Base-by-base conservation (phyloP, 257 asterid species). In the Nyctanthes arbortristis region DNA sequence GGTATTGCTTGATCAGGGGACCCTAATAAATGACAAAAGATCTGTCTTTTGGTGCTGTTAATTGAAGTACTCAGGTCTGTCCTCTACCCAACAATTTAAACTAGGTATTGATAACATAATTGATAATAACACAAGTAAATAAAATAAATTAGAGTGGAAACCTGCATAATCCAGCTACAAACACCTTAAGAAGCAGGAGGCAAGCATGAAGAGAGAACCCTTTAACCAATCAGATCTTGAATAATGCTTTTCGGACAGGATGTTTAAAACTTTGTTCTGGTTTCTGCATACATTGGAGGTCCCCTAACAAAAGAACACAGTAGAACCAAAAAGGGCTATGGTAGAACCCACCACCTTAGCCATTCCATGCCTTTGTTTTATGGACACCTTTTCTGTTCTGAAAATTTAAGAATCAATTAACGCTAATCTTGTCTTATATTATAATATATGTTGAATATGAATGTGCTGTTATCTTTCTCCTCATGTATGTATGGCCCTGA, bases 1-100 rank as follows among this genome's bases (percentile, higher is more conserved):
- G 86, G 76, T 82, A 88, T 47, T 75, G 78, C 65, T 77, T 79
- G 43, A 80, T 61, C 47, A 88, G 59, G 1, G 81, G 71, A 36
- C 68, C 85, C 90, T 84, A 29, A 32, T 43, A 57, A 5, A 24
- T 32, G n/a, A n/a, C n/a, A n/a, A n/a, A n/a, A n/a, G n/a, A n/a
- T n/a, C n/a, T n/a, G n/a, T n/a, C n/a, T n/a, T n/a, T n/a, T n/a
- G n/a, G n/a, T n/a, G n/a, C n/a, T n/a, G n/a, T n/a, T n/a, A n/a
- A n/a, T n/a, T n/a, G n/a, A n/a, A n/a, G n/a, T n/a, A n/a, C n/a
- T n/a, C n/a, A n/a, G n/a, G n/a, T n/a, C n/a, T n/a, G n/a, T n/a
- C n/a, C n/a, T n/a, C n/a, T n/a, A n/a, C n/a, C n/a, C n/a, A n/a
- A n/a, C n/a, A n/a, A n/a, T n/a, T n/a, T n/a, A n/a, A n/a, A n/a